Conservation (phyloP, 768 basidiomycete genomes). For the Hericium erinaceus region DNA sequence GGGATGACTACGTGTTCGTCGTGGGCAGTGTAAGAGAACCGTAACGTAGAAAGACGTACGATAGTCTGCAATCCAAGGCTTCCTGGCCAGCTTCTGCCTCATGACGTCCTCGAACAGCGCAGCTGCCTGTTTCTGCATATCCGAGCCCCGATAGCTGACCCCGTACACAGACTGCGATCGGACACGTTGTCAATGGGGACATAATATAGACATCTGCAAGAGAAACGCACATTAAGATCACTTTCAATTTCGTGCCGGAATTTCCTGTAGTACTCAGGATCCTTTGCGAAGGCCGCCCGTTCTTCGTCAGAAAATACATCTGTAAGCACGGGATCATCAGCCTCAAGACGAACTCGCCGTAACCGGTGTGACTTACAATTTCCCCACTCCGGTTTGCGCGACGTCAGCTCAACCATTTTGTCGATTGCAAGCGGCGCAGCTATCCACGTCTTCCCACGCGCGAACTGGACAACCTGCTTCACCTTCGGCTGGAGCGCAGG, state of each 20-base stretch:
- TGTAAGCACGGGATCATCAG: background rate
- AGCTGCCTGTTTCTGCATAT: conserved; percentile 11
- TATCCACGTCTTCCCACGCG: conserved; percentile 18
- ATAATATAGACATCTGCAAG: background rate
- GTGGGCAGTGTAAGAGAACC: too few relatives aligned
- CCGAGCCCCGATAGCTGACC: conserved; percentile 7
- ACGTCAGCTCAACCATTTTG: conserved; percentile 6
- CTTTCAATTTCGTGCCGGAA: conserved; percentile 14
- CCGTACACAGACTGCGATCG: conserved; percentile 7
- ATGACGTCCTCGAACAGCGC: conserved; percentile 12
- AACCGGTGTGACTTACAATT: background rate
- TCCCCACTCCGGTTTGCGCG: conserved; percentile 4
- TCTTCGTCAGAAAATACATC: conserved; percentile 17
- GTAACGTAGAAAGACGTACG: background rate
- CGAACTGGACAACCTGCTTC: conserved; percentile 14
- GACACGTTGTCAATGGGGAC: background rate
- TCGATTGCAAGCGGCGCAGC: conserved; percentile 2
- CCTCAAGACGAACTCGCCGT: too few relatives aligned
- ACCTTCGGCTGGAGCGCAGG: conserved; percentile 16
- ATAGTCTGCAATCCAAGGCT: conserved; percentile 18
- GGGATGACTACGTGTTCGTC: conserved; percentile 12
- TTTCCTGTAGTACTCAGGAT: conserved; percentile 9
- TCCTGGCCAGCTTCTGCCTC: conserved; percentile 16
- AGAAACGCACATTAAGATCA: conserved; percentile 15
- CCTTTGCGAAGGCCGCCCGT: conserved; percentile 11